These are phyloP conservation scores for Boletus subparvulus DNA, from an alignment of 768 basidiomycete genomes.

Conservation along the genomic window DNA sequence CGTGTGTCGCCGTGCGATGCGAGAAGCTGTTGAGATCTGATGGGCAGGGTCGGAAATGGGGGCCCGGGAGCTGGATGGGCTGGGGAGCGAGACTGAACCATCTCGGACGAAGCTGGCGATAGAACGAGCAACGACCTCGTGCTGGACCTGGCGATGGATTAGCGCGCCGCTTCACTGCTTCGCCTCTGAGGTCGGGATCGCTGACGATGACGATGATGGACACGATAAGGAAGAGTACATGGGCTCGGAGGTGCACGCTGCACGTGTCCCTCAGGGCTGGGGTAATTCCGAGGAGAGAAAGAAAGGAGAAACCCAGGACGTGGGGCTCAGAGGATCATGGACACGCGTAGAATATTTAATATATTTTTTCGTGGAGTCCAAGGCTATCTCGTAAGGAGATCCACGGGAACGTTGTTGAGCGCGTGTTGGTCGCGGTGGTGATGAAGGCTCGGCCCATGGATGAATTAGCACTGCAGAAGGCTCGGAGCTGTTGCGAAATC, in stretches of 20 bases:
- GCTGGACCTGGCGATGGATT: too few relatives aligned
- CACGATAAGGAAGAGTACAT: too few relatives aligned
- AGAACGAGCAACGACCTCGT: too few relatives aligned
- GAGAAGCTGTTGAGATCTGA: background rate
- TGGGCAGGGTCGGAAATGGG: too few relatives aligned
- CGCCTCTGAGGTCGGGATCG: too few relatives aligned
- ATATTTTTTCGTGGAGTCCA: background rate
- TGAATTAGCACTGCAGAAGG: slow-evolving; percentile 10
- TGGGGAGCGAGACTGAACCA: too few relatives aligned
- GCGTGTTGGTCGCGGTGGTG: slow-evolving; percentile 12
- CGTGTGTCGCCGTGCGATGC: too few relatives aligned
- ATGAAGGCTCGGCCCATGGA: background rate
- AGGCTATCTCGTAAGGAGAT: slow-evolving; percentile 9
- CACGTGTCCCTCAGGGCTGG: background rate
- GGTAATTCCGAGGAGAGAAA: slow-evolving; percentile 5
- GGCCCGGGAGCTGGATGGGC: too few relatives aligned
- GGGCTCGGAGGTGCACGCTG: background rate
- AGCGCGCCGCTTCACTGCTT: too few relatives aligned
- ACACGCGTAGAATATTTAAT: too few relatives aligned
- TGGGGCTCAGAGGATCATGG: background rate
- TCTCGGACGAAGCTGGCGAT: too few relatives aligned
- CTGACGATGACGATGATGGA: too few relatives aligned
- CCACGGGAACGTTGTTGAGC: slow-evolving; percentile 8
- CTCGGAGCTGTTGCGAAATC: background rate
- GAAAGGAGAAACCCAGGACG: background rate